Evolutionary conservation across 2,329 filamentous ascomycete genomes (phyloP).

Genomic region (Colletotrichum nymphaeae): DNA sequence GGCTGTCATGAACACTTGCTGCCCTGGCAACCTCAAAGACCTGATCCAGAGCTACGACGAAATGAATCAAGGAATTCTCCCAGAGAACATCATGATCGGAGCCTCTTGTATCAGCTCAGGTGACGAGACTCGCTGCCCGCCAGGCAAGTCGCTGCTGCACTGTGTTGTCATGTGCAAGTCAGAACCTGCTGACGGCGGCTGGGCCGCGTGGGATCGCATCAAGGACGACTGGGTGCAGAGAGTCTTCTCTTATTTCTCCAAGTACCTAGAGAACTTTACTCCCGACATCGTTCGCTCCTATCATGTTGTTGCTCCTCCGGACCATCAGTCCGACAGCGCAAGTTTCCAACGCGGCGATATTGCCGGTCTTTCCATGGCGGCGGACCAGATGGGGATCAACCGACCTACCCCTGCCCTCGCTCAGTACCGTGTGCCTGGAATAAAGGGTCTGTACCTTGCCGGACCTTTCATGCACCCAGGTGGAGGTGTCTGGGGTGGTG

Average conservation of each 20-base stretch:
- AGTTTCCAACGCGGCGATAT: conserved; percentile 17
- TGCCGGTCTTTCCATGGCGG: conserved; percentile 7
- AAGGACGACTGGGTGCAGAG: conserved; percentile 6
- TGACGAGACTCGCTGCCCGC: not conserved
- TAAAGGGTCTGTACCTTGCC: not conserved
- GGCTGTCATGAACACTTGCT: not conserved
- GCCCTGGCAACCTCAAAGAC: not conserved
- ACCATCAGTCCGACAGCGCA: conserved; percentile 15
- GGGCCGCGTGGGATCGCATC: conserved; percentile 2
- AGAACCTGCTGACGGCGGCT: conserved; percentile 2
- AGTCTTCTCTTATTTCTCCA: not conserved
- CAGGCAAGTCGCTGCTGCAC: conserved; percentile 9
- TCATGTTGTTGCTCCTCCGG: conserved; percentile 1
- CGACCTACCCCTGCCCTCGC: not conserved
- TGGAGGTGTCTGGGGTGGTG: conserved; percentile 10
- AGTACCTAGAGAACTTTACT: conserved; percentile 5
- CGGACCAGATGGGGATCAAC: conserved; percentile 4
- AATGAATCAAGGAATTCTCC: not conserved
- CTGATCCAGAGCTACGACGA: not conserved
- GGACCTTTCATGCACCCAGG: conserved; percentile 19
- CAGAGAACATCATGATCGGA: not conserved
- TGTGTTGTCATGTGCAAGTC: conserved; percentile 16
- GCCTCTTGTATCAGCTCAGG: not conserved
- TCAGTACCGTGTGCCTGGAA: not conserved
- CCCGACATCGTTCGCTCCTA: conserved; percentile 16